Conservation (phyloP, 306 rosid genomes). For the Comarum palustre region DNA sequence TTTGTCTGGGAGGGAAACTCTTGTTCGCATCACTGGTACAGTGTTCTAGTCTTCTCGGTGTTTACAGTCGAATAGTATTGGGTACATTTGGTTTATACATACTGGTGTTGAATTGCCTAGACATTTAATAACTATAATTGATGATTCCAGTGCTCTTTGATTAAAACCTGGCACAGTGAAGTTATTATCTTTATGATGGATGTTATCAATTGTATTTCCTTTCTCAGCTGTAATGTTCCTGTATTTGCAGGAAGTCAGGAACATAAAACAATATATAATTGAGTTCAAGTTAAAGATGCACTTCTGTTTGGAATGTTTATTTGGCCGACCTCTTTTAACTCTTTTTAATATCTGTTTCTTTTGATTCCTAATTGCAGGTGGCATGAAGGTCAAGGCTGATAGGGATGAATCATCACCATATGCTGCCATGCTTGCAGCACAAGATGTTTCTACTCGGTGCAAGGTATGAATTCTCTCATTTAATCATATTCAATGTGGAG, state of each 20-base stretch:
- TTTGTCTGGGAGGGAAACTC: slow-evolving; percentile 86
- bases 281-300: neutral
- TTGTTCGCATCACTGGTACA: slow-evolving; percentile 76
- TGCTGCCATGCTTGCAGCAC: slow-evolving; percentile 97
- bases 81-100: neutral
- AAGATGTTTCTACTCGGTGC: slow-evolving; percentile 80
- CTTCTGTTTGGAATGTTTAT: neutral
- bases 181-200: neutral
- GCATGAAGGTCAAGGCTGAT: slow-evolving; percentile 94
- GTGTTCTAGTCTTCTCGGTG: too few species aligned
- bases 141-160: neutral
- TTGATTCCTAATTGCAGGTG: slow-evolving; percentile 38
- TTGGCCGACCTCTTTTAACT: neutral
- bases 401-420: slow-evolving; percentile 91
- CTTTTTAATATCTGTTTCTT: neutral
- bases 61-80: neutral
- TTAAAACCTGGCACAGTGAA: neutral
- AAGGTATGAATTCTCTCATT: slow-evolving; percentile 40
- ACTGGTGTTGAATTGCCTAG: neutral
- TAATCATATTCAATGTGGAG: neutral
- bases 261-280: neutral
- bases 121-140: neutral
- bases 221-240: neutral
- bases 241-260: too few species aligned
- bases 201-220: neutral